Base-by-base conservation (phyloP, 768 basidiomycete species). In the Boletus coccyginus region DNA sequence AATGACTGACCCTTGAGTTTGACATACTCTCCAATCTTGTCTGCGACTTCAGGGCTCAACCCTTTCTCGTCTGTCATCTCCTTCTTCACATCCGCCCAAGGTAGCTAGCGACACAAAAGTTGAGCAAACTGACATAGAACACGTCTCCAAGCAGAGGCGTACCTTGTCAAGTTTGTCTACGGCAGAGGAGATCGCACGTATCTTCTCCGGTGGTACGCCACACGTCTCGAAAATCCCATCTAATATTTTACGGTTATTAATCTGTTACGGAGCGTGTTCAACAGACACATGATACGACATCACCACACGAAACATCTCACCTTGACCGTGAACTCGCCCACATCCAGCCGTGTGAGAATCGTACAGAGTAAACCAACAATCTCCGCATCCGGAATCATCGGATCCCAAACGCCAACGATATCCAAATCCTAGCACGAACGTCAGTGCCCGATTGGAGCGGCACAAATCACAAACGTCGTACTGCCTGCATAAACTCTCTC, bases 81-180 rank as follows among this genome's bases (percentile, higher is more conserved):
- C 65, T 88, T 89, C 74, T 87, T 90, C 11, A 98, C 96, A 46
- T 96, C 94, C 3, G 70, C 66, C 96, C 97, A 99, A 0, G 96
- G 83, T 24, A 88, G 74, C 92, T 94, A 58, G 0, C 17, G 53
- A 29, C 14, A 1, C 27, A 8, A 0, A 41, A 7, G 21, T 29
- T 21, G 33, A 46, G 49, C 44, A 42, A 62, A 49, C 40, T 10
- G 40, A 46, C 7, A 12, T 11, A 29, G 21, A 4, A 41, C 8
- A 46, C 46, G 11, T 51, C 35, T 31, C 39, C 14, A 39, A 38
- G 17, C 17, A 21, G 13, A 29, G 17, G 17, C 64, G 74, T 29
- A 90, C 90, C 84, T 98, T 99, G 80, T 99, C 97, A 12, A 99
- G 83, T 71, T 98, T 99, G 74, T 99, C 97, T 11, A 98, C 96